phyloP scores from a whole-genome alignment of 2,329 filamentous ascomycete species.

The Colletotrichum somersetense region DNA sequence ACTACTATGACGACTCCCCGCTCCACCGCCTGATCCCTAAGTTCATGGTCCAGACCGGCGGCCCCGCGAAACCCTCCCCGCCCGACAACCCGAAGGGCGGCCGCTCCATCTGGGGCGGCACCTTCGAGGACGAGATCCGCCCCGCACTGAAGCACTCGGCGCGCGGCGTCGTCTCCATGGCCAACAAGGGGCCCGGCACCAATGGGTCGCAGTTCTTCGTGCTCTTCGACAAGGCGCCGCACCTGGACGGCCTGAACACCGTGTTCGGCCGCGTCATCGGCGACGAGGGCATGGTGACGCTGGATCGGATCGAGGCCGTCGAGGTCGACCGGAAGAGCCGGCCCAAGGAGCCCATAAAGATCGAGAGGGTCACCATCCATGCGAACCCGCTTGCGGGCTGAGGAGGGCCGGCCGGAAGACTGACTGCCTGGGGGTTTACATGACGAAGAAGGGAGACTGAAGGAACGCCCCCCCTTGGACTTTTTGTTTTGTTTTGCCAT shows the following conservation, averaged over 20 bases:
- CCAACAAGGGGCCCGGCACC: conserved; percentile 79
- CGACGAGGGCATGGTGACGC: conserved; percentile 72
- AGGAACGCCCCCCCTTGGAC: background rate
- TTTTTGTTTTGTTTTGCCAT: background rate
- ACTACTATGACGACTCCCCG: conserved; percentile 80
- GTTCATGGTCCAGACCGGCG: conserved; percentile 86
- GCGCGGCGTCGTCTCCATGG: conserved; percentile 81
- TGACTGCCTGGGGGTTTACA: background rate
- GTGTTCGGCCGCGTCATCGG: conserved; percentile 82
- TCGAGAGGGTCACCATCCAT: conserved; percentile 79
- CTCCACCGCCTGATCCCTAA: conserved; percentile 84
- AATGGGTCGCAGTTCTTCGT: conserved; percentile 89
- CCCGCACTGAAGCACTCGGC: conserved; percentile 76
- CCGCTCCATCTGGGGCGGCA: conserved; percentile 77
- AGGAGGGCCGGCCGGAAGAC: conserved; percentile 42
- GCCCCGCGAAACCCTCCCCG: conserved; percentile 63
- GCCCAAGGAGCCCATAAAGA: conserved; percentile 74
- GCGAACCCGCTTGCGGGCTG: conserved; percentile 81
- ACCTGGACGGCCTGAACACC: conserved; percentile 87
- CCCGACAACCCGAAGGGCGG: conserved; percentile 75
- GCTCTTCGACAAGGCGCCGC: conserved; percentile 80
- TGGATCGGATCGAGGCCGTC: conserved; percentile 78
- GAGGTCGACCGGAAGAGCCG: conserved; percentile 84
- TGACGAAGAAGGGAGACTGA: background rate
- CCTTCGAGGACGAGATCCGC: conserved; percentile 86